phyloP scores from a whole-genome alignment of 306 rosid genomes.

The Cucurbita argyrosperma region DNA sequence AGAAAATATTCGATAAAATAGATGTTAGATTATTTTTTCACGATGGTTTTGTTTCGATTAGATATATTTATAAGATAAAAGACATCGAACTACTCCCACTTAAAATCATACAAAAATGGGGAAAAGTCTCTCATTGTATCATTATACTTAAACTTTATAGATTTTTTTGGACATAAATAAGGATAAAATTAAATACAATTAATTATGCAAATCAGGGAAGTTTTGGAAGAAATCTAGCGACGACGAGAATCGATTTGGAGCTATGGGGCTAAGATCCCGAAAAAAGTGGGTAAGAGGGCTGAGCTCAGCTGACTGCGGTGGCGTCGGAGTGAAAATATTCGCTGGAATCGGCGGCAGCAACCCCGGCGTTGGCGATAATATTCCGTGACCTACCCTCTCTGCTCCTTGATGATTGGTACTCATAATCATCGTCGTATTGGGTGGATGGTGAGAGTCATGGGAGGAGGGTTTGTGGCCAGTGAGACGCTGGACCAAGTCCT shows the following conservation, averaged over 20 bases:
- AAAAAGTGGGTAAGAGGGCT: constrained; percentile 23
- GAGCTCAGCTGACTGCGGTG: constrained; percentile 25
- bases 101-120: too few species aligned
- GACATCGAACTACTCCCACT: too few species aligned
- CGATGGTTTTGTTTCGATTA: too few species aligned
- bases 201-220: background rate
- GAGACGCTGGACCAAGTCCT: constrained; percentile 11
- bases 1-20: too few species aligned
- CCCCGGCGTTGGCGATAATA: constrained; percentile 67
- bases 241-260: constrained; percentile 8
- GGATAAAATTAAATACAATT: background rate
- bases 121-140: too few species aligned
- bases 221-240: background rate
- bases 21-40: too few species aligned
- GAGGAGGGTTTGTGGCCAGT: background rate
- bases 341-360: constrained; percentile 49
- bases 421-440: background rate
- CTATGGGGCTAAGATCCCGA: constrained; percentile 54
- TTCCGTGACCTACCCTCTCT: constrained; percentile 22
- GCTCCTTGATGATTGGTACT: background rate
- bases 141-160: too few species aligned
- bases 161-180: background rate
- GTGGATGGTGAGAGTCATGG: background rate
- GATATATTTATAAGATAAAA: too few species aligned
- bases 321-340: constrained; percentile 32